Evolutionary conservation across 1,284 basidiomycete genomes (phyloP).

Genomic region (Binderoboletus segoi): DNA sequence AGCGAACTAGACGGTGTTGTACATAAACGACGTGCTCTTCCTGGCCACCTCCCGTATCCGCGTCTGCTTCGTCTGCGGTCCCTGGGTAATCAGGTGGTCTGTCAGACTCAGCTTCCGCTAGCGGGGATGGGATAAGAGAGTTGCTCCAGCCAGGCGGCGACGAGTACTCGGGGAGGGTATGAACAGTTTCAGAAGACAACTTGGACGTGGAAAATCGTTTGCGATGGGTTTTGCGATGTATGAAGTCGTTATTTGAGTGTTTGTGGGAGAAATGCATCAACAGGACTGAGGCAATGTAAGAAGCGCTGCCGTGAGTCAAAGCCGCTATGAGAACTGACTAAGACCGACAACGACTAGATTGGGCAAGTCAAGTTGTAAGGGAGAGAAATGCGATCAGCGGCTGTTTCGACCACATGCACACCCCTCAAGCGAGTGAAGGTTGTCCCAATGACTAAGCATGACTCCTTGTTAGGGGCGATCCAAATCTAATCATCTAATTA

Average conservation of each 20-base stretch:
- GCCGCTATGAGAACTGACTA: conserved; percentile 9
- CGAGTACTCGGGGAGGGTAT: conserved; percentile 68
- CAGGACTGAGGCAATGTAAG: neutral
- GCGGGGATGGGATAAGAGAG: conserved; percentile 2
- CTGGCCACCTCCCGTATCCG: conserved; percentile 52
- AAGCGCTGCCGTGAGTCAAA: neutral
- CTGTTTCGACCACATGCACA: neutral
- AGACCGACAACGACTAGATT: conserved; percentile 1
- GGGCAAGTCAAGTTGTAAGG: conserved; percentile 4
- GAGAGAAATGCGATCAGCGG: neutral
- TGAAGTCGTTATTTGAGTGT: conserved; percentile 16
- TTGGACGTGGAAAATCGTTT: conserved; percentile 59
- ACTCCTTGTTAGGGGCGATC: conserved; percentile 11
- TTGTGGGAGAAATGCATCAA: conserved; percentile 10
- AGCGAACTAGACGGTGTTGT: conserved; percentile 30
- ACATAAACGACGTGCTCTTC: conserved; percentile 29
- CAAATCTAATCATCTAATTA: neutral
- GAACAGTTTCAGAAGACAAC: conserved; percentile 69
- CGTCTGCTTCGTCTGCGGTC: conserved; percentile 75
- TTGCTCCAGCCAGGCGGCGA: conserved; percentile 38
- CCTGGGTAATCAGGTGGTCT: conserved; percentile 74
- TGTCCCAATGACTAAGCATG: conserved; percentile 28
- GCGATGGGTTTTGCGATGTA: conserved; percentile 46
- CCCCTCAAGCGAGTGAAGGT: neutral
- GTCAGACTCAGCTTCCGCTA: conserved; percentile 45